Evolutionary conservation across 495 filamentous ascomycete genomes (phyloP), one percentile per base, ranked within the genome.

Genomic region (Penicillium cataractarum): DNA sequence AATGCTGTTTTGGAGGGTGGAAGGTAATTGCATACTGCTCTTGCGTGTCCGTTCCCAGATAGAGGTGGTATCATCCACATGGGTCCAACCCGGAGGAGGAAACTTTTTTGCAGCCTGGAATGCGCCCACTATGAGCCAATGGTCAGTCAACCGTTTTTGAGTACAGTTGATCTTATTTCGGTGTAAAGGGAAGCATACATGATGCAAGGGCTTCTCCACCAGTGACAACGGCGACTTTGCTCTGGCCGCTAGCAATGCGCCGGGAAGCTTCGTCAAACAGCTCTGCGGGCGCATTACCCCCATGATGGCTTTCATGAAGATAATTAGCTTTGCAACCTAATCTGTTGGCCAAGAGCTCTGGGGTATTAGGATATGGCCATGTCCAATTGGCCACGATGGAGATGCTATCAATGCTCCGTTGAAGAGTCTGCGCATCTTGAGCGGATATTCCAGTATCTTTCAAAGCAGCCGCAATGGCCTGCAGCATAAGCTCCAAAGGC

Each of bases 141-240:
- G 68, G 26, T 67, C 64, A 22, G 67, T 64, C 1, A 21, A 15
- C 0, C 15, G 10, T 29, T 3, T 5, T 17, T 10, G n/a, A 57
- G 68, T 68, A 62, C 58, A 74, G 40, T n/a, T 21, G 24, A 26
- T 19, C 24, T 0, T 9, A 21, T 13, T 24, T 1, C 3, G n/a
- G 13, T 3, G 13, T 32, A 53, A 31, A 1, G 46, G 12, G 42
- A 27, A 33, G 68, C 74, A 49, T 70, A 84, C 84, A 70, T 7
- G 81, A 83, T 32, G 83, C 84, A 59, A 86, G 65, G 55, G 84
- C 82, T 64, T 87, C 84, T 7, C 81, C 84, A 10, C 84, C 84
- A 5, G 80, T 82, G n/a, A 87, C 58, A 21, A 86, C 62, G 3
- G 81, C 80, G 15, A 84, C 80, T 55, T 74, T 80, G 48, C 65